phyloP scores from a whole-genome alignment of 2,329 filamentous ascomycete genomes.

The Phaeosphaeriaceae sp. region DNA sequence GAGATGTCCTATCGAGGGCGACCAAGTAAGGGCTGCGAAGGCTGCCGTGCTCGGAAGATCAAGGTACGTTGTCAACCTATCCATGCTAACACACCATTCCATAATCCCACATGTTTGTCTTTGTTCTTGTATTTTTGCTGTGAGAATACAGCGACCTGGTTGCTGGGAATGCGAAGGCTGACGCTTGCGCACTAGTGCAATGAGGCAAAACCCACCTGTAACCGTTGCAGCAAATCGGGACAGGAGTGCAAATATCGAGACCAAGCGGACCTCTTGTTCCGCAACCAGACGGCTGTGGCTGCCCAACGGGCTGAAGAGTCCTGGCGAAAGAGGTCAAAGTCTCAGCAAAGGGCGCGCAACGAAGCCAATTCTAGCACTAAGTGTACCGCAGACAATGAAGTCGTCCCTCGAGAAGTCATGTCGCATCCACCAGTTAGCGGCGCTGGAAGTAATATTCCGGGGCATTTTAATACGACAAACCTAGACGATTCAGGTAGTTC shows the following conservation, averaged over 20 bases:
- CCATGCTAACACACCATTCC: not conserved
- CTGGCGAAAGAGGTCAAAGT: constrained; percentile 43
- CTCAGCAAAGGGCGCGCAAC: constrained; percentile 23
- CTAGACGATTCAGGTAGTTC: not conserved
- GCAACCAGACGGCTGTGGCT: constrained; percentile 42
- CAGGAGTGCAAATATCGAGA: constrained; percentile 44
- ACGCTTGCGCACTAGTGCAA: constrained; percentile 33
- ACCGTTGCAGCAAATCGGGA: constrained; percentile 34
- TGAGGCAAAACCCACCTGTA: constrained; percentile 38
- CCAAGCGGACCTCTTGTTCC: constrained; percentile 40
- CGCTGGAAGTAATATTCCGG: too few relatives aligned
- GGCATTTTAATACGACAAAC: too few relatives aligned
- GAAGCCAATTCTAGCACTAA: constrained; percentile 16
- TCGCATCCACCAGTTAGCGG: not conserved
- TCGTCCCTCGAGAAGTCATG: not conserved
- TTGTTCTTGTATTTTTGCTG: not conserved
- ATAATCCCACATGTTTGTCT: too few relatives aligned
- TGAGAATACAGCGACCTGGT: not conserved
- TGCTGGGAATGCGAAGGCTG: constrained; percentile 4
- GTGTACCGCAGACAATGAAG: constrained; percentile 16
- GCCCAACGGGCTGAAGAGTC: constrained; percentile 43
- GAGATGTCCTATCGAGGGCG: constrained; percentile 42
- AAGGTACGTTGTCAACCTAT: constrained; percentile 28
- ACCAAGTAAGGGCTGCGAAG: constrained; percentile 44
- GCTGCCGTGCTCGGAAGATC: constrained; percentile 41